Evolutionary conservation across 495 filamentous ascomycete genomes (phyloP).

Genomic region (Clohesyomyces aquaticus): DNA sequence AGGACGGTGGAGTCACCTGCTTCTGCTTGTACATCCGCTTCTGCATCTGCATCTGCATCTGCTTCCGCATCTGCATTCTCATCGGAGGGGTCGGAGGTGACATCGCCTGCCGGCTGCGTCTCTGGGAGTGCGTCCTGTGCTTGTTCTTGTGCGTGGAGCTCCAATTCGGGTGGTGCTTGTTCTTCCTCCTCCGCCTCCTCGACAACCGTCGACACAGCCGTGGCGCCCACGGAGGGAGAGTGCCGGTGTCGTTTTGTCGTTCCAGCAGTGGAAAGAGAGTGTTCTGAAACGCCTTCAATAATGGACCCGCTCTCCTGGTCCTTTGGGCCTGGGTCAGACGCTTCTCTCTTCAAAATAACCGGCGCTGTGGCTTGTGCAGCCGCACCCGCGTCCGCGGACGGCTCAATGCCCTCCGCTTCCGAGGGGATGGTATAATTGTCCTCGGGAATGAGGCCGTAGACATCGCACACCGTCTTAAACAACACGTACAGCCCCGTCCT

Average conservation of each 20-base stretch:
- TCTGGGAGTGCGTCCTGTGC: too few species aligned
- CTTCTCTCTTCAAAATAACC: slow-evolving; percentile 26
- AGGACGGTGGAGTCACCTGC: slow-evolving; percentile 3
- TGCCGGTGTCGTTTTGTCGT: slow-evolving; percentile 39
- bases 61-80: background rate
- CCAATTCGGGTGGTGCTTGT: slow-evolving; percentile 3
- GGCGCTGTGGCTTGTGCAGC: slow-evolving; percentile 10
- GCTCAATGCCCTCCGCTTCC: slow-evolving; percentile 72
- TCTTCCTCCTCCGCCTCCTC: slow-evolving; percentile 44
- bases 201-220: slow-evolving; percentile 36
- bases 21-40: background rate
- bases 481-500: slow-evolving; percentile 87
- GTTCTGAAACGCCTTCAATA: slow-evolving; percentile 22
- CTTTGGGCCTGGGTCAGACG: background rate
- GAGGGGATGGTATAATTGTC: slow-evolving; percentile 95
- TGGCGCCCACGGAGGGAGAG: slow-evolving; percentile 36
- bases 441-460: slow-evolving; percentile 81
- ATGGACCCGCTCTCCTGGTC: slow-evolving; percentile 15
- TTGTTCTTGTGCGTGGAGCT: too few species aligned
- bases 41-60: slow-evolving; percentile 8
- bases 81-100: too few species aligned
- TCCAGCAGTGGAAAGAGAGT: slow-evolving; percentile 23
- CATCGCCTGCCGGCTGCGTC: too few species aligned
- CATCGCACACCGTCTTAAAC: slow-evolving; percentile 95
- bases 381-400: background rate